Base-by-base conservation (phyloP, 352 stramenopile species). In the Pythium pyrilobum region DNA sequence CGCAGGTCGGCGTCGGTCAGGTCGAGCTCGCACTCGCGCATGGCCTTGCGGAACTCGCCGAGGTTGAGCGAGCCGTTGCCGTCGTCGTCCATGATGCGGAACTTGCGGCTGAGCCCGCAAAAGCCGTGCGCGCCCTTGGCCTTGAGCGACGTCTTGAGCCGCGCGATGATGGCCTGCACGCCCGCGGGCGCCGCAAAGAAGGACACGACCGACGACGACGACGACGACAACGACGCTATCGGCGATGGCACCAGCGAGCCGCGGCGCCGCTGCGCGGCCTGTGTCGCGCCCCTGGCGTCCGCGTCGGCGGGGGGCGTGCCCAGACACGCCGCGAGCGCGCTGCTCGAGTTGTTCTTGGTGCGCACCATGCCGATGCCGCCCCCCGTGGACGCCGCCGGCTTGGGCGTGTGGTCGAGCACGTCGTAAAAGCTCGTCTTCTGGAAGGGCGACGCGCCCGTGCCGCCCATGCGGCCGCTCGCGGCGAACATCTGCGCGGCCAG, bases 21-120 rank as follows among this genome's bases (percentile, higher is more conserved):
- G 7, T 80, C 66, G 36, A 94, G 57, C 16, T 74, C 63, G 21
- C 74, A 77, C 12, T 84, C 78, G 18, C 50, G 52, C 37, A 92
- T 69, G 15, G 72, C 77, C 44, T 76, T 72, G 21, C 82, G 75
- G 52, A 96, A 95, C 54, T 96, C 87, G 42, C 52, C 41, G 18
- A 92, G 50, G 60, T 80, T 87, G 27, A 96, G 59, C 9, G 63
- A 70, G 2, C 76, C 77, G 51, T 85, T 92, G 34, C 74, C 67
- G 43, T 95, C 84, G 38, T 90, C 76, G 51, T 92, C 81, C 69
- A 87, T 85, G 59, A 89, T 59, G 6, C 76, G 70, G 42, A 90
- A 92, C 55, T 74, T 74, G 33, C 86, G 77, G 32, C 69, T 85
- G 21, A 96, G 64, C 3, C 77, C 77, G 44, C 85, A 89, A 40